These are phyloP conservation scores for Isabelozyma heimii DNA, from an alignment of 805 yeast species.

Conservation along the genomic window DNA sequence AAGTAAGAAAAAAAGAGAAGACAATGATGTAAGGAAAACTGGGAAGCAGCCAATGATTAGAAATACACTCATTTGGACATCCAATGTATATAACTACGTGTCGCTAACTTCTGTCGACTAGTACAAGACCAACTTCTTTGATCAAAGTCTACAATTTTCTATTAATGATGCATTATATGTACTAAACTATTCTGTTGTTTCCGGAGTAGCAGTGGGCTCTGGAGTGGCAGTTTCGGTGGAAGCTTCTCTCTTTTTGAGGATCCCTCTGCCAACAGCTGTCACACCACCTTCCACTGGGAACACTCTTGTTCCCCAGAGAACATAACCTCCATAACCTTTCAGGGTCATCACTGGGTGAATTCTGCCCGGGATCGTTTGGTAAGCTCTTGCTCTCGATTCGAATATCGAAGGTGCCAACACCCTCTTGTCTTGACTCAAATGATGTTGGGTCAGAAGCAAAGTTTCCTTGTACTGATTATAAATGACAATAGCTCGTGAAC, in stretches of 20 bases:
- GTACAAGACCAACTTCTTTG: too few species aligned
- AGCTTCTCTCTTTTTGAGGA: constrained; percentile 35
- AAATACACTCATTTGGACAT: too few species aligned
- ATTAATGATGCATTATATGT: too few species aligned
- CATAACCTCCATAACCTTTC: constrained; percentile 88
- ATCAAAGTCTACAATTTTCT: too few species aligned
- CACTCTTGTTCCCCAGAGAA: constrained; percentile 77
- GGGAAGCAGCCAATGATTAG: too few species aligned
- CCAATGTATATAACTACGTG: too few species aligned
- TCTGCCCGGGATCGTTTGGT: constrained; percentile 91
- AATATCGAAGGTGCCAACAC: constrained; percentile 78
- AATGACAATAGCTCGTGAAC: constrained; percentile 83
- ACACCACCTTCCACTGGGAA: constrained; percentile 58
- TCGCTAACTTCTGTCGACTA: too few species aligned
- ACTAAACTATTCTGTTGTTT: too few species aligned
- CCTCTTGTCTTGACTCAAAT: constrained; percentile 62
- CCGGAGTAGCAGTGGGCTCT: background rate
- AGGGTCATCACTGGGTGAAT: constrained; percentile 94
- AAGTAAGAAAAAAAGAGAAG: background rate
- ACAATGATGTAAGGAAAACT: background rate
- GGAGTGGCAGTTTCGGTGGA: background rate
- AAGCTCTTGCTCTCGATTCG: constrained; percentile 80
- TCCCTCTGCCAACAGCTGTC: constrained; percentile 68
- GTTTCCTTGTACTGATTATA: constrained; percentile 81
- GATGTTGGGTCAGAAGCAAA: constrained; percentile 69